These are phyloP conservation scores for Candida hungchunana DNA, from an alignment of 805 yeast genomes.

Conservation along the genomic window DNA sequence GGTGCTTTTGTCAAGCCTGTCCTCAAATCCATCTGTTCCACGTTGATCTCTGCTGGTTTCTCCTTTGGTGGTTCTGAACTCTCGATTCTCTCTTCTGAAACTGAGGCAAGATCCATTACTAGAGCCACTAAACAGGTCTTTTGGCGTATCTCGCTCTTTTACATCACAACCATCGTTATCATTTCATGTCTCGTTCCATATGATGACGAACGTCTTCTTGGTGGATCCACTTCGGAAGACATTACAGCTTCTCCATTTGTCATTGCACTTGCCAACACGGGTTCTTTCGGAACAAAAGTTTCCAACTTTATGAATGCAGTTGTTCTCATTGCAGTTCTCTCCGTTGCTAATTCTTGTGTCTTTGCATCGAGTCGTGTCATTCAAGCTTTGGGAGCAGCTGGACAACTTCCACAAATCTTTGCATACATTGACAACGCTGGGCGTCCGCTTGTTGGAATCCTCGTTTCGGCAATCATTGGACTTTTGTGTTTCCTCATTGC, in stretches of 20 bases:
- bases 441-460: slow-evolving; percentile 59
- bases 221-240: slow-evolving; percentile 46
- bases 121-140: slow-evolving; percentile 66
- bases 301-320: slow-evolving; percentile 65
- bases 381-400: slow-evolving; percentile 59
- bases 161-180: slow-evolving; percentile 52
- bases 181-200: slow-evolving; percentile 72
- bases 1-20: slow-evolving; percentile 51
- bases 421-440: slow-evolving; percentile 65
- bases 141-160: slow-evolving; percentile 74
- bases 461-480: slow-evolving; percentile 49
- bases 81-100: slow-evolving; percentile 70
- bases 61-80: slow-evolving; percentile 74
- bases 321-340: slow-evolving; percentile 61
- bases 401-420: slow-evolving; percentile 54
- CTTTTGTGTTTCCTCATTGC: slow-evolving; percentile 55
- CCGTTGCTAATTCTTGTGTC: slow-evolving; percentile 70
- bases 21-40: slow-evolving; percentile 68
- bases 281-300: slow-evolving; percentile 54
- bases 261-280: slow-evolving; percentile 61
- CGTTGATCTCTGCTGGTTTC: slow-evolving; percentile 75
- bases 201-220: slow-evolving; percentile 42
- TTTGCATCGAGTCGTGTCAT: slow-evolving; percentile 67
- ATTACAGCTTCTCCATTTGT: slow-evolving; percentile 80
- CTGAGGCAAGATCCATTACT: slow-evolving; percentile 67